Conservation (phyloP, 2,329 filamentous ascomycete genomes). For the Beauveria scarabaeidicola region DNA sequence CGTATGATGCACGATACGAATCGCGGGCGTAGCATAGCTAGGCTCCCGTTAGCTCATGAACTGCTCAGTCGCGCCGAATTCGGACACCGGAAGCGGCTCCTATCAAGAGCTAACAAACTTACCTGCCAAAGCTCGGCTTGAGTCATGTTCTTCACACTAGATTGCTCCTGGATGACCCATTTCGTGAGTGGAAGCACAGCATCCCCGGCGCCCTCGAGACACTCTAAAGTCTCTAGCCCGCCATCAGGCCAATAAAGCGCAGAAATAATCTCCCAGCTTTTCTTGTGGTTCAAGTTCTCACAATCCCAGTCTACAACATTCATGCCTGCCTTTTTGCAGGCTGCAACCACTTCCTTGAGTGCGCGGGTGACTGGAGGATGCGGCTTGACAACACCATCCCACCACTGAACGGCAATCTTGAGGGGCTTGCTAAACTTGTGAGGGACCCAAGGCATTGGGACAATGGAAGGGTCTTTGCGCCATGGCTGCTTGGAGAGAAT, state of each 20-base stretch:
- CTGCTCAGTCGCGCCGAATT: not conserved
- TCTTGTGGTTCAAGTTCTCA: constrained; percentile 42
- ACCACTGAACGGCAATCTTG: constrained; percentile 51
- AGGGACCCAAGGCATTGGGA: constrained; percentile 26
- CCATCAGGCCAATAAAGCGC: constrained; percentile 52
- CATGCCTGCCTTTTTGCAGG: constrained; percentile 38
- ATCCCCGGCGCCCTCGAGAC: constrained; percentile 46
- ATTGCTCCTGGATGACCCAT: constrained; percentile 48
- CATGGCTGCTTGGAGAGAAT: constrained; percentile 24
- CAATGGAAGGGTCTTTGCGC: constrained; percentile 25
- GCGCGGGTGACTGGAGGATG: constrained; percentile 52
- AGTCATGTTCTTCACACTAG: constrained; percentile 32
- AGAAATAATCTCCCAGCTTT: constrained; percentile 37
- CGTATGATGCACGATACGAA: constrained; percentile 29
- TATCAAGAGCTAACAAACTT: constrained; percentile 6
- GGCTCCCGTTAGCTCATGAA: not conserved
- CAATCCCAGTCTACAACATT: constrained; percentile 46
- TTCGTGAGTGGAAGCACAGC: constrained; percentile 49
- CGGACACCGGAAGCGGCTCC: no score
- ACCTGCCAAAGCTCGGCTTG: constrained; percentile 33
- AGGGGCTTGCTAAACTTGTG: constrained; percentile 33
- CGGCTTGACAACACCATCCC: constrained; percentile 51
- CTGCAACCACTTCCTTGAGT: constrained; percentile 43
- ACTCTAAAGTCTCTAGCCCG: constrained; percentile 41
- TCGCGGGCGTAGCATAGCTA: constrained; percentile 30